Evolutionary conservation across 1,284 basidiomycete species (phyloP), one percentile per base, ranked within the genome.

Genomic region (Trichosporon ovoides): DNA sequence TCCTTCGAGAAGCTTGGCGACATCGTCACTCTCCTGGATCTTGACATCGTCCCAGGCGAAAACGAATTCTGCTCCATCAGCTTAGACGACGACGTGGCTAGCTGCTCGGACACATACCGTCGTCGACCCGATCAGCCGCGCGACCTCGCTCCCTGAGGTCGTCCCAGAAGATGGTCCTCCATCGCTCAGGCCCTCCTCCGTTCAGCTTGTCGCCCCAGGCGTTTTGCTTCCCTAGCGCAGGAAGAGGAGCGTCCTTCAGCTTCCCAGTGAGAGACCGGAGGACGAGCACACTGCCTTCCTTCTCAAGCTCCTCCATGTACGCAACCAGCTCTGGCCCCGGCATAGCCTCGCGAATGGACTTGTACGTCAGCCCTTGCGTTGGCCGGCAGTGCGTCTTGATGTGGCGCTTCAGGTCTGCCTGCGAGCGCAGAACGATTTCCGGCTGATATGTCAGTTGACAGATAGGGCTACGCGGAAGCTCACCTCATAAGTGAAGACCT

Each of bases 141-240:
- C 69, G 60, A 2, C 69, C 72, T 10, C 68, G 57, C 56, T 75
- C 75, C 37, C 66, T 62, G 28, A 71, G 56, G 48, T 70, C 67
- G 65, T 78, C 76, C 74, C 72, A 78, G 56, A 72, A 76, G 11
- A 77, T 65, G 2, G 61, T 70, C 57, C 66, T 66, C 66, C 71
- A 74, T 49, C 73, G 66, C 53, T 66, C 67, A 11, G 56, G 62
- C 3, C 70, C 67, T 1, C 72, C 71, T 14, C 65, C 69, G 52
- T 66, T 68, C 22, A 73, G 55, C 24, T 62, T 59, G 55, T 69
- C 66, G 2, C 72, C 74, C 53, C 63, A 62, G 28, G 66, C 60
- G 40, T 76, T 75, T 62, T 70, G 64, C n/a, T 67, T 60, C 6
- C 75, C 75, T 9, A 76, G 61, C 35, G 60, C 59, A 5, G 75